These are phyloP conservation scores for Corynascus novoguineensis DNA, from an alignment of 495 filamentous ascomycete genomes.

Conservation along the genomic window DNA sequence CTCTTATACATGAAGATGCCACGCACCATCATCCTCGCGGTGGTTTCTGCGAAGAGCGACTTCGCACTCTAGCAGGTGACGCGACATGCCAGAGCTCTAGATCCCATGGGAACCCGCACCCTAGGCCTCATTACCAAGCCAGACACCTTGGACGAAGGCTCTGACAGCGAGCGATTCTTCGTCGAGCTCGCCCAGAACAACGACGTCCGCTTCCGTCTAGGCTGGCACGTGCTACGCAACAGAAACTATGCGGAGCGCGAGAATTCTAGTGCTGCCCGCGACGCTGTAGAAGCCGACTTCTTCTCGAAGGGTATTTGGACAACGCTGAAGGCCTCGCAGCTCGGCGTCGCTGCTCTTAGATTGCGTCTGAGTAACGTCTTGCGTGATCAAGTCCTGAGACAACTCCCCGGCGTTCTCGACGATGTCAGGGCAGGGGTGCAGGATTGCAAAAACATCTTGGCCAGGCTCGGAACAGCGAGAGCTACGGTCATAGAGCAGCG, in stretches of 20 bases:
- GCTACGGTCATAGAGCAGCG: not conserved
- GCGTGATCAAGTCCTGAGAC: not conserved
- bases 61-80: conserved; percentile 47
- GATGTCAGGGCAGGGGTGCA: not conserved
- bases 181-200: conserved; percentile 19
- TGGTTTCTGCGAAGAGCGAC: conserved; percentile 51
- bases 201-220: conserved; percentile 20
- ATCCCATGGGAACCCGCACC: conserved; percentile 45
- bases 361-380: conserved; percentile 3
- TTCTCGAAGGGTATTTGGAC: conserved; percentile 7
- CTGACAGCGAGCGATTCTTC: conserved; percentile 14
- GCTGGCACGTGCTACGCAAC: conserved; percentile 67
- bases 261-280: not conserved
- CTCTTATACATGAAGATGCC: conserved; percentile 53
- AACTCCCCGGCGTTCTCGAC: conserved; percentile 3
- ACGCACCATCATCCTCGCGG: conserved; percentile 53
- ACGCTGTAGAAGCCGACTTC: not conserved
- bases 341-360: not conserved
- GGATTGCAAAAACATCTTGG: not conserved
- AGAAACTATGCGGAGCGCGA: conserved; percentile 41
- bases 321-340: not conserved
- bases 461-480: not conserved
- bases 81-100: conserved; percentile 34
- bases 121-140: conserved; percentile 49
- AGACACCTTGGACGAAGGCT: conserved; percentile 19